These are phyloP conservation scores for Pyrenophora tritici-repentis DNA, from an alignment of 2,329 filamentous ascomycete species.

Conservation along the genomic window DNA sequence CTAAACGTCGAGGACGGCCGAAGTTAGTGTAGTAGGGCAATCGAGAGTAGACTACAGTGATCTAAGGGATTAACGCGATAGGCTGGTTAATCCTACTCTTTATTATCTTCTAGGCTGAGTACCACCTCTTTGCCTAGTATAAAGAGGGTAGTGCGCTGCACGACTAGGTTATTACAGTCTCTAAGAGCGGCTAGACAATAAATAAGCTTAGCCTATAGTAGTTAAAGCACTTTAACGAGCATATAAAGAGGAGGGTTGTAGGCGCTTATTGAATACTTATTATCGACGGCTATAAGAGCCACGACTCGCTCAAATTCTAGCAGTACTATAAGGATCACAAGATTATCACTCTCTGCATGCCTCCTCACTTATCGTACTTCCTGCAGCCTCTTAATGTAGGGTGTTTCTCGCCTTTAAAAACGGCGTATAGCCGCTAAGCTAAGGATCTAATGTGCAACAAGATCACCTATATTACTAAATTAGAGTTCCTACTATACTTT, in stretches of 20 bases:
- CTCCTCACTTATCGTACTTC: conserved; percentile 43
- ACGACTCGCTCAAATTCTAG: conserved; percentile 45
- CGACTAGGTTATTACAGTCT: neutral
- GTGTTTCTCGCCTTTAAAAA: conserved; percentile 47
- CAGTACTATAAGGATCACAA: conserved; percentile 31
- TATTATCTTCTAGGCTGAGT: neutral
- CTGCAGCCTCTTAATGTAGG: conserved; percentile 49
- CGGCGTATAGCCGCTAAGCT: conserved; percentile 8
- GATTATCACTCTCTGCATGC: conserved; percentile 37
- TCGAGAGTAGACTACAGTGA: neutral
- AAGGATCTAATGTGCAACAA: conserved; percentile 19
- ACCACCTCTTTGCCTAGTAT: conserved; percentile 14
- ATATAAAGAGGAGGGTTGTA: too few species aligned
- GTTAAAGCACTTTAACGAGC: too few species aligned
- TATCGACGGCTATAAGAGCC: conserved; percentile 46
- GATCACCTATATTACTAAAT: conserved; percentile 38
- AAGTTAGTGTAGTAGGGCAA: neutral
- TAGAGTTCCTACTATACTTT: conserved; percentile 28
- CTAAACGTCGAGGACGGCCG: conserved; percentile 2
- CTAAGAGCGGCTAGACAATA: neutral
- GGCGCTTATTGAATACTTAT: conserved; percentile 38
- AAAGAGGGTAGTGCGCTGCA: conserved; percentile 1
- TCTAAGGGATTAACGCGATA: neutral
- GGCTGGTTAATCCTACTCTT: neutral
- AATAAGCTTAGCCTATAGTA: too few species aligned